Evolutionary conservation across 768 basidiomycete genomes (phyloP).

Genomic region (Filobasidium wieringae): DNA sequence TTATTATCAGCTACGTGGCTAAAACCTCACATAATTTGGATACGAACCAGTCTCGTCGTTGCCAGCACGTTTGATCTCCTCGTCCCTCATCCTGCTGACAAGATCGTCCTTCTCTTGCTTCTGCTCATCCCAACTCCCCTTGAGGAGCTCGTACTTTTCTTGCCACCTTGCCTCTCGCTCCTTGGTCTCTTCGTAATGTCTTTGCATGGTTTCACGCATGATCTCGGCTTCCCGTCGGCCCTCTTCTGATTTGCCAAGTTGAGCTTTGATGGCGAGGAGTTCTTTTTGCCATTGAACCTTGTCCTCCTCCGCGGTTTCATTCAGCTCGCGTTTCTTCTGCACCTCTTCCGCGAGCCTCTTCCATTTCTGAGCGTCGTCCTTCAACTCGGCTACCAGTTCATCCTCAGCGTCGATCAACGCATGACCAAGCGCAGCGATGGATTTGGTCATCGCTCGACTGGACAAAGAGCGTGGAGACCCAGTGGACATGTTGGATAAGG

Average conservation of each 20-base stretch:
- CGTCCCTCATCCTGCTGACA: neutral
- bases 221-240: neutral
- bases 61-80: neutral
- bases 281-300: neutral
- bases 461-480: no score
- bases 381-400: neutral
- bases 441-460: neutral
- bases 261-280: neutral
- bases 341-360: neutral
- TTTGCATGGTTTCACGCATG: neutral
- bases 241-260: neutral
- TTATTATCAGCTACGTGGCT: no score
- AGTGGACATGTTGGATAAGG: neutral
- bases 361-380: neutral
- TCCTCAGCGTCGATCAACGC: neutral
- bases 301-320: neutral
- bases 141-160: neutral
- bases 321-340: neutral
- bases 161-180: neutral
- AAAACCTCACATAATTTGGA: no score
- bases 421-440: neutral
- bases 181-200: neutral
- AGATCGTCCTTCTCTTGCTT: neutral
- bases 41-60: neutral
- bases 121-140: neutral